A percentile compares a stretch with the other conserved stretches of the same genome.
phyloP scores from a whole-genome alignment of 306 rosid genomes.

The Vigna radiata region DNA sequence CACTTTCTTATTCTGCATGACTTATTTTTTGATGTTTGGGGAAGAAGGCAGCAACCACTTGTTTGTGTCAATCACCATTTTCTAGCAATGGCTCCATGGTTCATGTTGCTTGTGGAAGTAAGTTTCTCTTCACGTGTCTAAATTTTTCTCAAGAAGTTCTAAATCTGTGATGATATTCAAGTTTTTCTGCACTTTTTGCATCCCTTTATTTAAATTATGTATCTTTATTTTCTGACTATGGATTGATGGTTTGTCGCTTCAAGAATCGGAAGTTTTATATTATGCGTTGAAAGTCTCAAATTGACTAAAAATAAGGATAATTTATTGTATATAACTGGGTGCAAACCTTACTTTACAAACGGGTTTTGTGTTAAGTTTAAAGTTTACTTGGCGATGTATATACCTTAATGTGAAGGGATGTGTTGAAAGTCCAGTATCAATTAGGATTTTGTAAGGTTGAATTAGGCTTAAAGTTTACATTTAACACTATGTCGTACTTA shows the following conservation, averaged over 20 bases:
- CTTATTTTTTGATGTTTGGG: background rate
- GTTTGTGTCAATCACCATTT: background rate
- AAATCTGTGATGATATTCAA: background rate
- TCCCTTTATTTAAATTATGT: background rate
- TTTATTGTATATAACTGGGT: too few species aligned
- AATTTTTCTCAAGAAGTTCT: background rate
- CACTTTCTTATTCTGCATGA: background rate
- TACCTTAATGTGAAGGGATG: too few species aligned
- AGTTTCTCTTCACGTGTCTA: background rate
- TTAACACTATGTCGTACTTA: too few species aligned
- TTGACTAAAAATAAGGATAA: too few species aligned
- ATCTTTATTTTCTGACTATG: background rate
- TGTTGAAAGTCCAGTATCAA: too few species aligned
- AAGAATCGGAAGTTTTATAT: background rate
- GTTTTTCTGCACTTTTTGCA: background rate
- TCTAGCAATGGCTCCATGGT: background rate
- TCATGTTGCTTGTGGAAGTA: background rate
- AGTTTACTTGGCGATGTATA: accelerated
- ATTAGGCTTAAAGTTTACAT: too few species aligned
- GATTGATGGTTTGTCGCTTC: slow-evolving; percentile 2
- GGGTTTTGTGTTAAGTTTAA: too few species aligned
- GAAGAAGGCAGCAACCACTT: background rate
- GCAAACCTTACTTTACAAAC: too few species aligned
- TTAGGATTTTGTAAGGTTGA: too few species aligned
- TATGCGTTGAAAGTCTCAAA: too few species aligned